Evolutionary conservation across 257 asterid species (phyloP).

Genomic region (Solanum rostratum): DNA sequence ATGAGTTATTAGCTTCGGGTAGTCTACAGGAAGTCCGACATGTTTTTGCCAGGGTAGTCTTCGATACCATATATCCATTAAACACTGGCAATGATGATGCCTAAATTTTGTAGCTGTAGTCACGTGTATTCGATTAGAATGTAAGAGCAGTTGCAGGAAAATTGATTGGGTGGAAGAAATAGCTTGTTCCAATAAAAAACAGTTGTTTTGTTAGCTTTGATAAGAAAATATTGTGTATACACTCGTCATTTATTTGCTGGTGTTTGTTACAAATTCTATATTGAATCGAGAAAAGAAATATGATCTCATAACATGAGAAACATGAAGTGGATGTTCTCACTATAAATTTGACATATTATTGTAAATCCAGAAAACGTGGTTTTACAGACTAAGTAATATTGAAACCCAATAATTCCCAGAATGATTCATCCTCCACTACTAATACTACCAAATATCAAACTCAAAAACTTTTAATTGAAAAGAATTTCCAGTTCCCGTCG

Average conservation of each 20-base stretch:
- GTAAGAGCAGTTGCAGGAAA: neutral
- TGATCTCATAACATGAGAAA: neutral
- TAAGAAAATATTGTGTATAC: neutral
- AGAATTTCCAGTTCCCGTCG: neutral
- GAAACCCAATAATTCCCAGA: neutral
- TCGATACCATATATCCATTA: constrained; percentile 70
- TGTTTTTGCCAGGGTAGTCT: constrained; percentile 77
- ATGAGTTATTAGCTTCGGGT: constrained; percentile 65
- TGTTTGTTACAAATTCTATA: neutral
- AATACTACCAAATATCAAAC: neutral
- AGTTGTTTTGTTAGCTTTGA: neutral
- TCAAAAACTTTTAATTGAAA: neutral
- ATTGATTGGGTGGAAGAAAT: neutral
- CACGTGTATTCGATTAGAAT: neutral
- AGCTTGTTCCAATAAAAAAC: neutral
- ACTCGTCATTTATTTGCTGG: neutral
- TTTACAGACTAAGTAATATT: neutral
- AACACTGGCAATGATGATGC: neutral
- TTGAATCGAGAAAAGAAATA: neutral
- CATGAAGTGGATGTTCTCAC: neutral
- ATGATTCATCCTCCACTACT: neutral
- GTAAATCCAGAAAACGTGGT: neutral
- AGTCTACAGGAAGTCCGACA: constrained; percentile 69
- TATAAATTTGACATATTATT: neutral
- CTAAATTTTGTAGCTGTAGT: neutral